A percentile compares a stretch with the other conserved stretches of the same genome.
Evolutionary conservation across 2,329 filamentous ascomycete genomes (phyloP).

Genomic region (Monosporascus sp.): DNA sequence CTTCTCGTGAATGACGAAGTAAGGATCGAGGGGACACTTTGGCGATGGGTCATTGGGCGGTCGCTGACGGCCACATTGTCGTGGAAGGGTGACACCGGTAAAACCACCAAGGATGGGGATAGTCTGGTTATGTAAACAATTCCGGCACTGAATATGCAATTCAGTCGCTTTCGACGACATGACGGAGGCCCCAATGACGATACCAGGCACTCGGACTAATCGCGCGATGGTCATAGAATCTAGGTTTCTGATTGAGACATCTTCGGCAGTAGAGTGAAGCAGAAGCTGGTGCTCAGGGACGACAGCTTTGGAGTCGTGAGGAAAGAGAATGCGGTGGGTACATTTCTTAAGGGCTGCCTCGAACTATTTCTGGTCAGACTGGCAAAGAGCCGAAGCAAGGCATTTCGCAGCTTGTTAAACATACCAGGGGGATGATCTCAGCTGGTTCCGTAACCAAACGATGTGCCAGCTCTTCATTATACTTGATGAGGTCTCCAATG

Average conservation of each 20-base stretch:
- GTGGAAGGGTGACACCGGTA: conserved; percentile 76
- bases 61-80: conserved; percentile 64
- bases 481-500: conserved; percentile 90
- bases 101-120: conserved; percentile 80
- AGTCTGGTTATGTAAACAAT: conserved; percentile 67
- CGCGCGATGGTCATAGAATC: conserved; percentile 89
- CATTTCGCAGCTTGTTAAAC: conserved; percentile 19
- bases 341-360: conserved; percentile 85
- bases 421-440: conserved; percentile 85
- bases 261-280: conserved; percentile 83
- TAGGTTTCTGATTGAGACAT: conserved; percentile 89
- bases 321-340: conserved; percentile 89
- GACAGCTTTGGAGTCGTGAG: conserved; percentile 58
- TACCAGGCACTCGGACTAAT: conserved; percentile 93
- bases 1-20: conserved; percentile 91
- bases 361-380: conserved; percentile 54
- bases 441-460: conserved; percentile 82
- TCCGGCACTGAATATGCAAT: conserved; percentile 81
- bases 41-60: conserved; percentile 62
- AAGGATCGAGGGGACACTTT: conserved; percentile 87
- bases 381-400: background rate
- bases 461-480: conserved; percentile 92
- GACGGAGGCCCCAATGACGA: conserved; percentile 94
- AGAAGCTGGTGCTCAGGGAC: conserved; percentile 92
- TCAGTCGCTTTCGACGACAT: conserved; percentile 92